Conservation (phyloP, 2,329 filamentous ascomycete genomes). For the Parascedosporium putredinis region DNA sequence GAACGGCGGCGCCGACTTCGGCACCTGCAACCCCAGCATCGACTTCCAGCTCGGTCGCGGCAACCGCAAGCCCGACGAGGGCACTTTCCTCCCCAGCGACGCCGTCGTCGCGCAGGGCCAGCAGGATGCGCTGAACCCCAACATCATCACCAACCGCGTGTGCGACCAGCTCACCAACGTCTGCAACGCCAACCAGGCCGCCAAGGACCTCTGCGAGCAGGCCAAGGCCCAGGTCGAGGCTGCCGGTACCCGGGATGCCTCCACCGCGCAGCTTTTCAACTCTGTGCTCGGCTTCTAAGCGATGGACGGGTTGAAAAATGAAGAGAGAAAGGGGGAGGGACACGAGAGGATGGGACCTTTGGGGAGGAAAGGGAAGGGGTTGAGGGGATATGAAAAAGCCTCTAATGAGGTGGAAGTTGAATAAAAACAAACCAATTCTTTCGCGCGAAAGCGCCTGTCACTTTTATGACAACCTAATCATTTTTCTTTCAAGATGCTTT, state of each 20-base stretch:
- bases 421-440: too few relatives aligned
- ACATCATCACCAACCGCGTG: conserved; percentile 65
- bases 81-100: conserved; percentile 59
- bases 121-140: conserved; percentile 58
- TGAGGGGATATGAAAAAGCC: too few relatives aligned
- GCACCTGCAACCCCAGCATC: conserved; percentile 44
- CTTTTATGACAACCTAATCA: too few relatives aligned
- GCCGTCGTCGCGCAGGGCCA: conserved; percentile 48
- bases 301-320: neutral
- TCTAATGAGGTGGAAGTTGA: too few relatives aligned
- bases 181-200: conserved; percentile 51
- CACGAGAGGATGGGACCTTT: neutral
- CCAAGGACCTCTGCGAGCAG: conserved; percentile 38
- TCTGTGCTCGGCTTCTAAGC: conserved; percentile 25
- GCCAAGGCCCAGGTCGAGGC: conserved; percentile 32
- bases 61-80: conserved; percentile 46
- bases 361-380: neutral
- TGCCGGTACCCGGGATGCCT: conserved; percentile 25
- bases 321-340: too few relatives aligned
- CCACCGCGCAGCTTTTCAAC: conserved; percentile 39
- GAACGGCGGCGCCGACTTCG: conserved; percentile 33
- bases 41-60: conserved; percentile 49
- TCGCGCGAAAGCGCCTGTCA: too few relatives aligned
- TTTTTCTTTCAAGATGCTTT: too few relatives aligned
- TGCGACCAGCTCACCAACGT: conserved; percentile 60